Evolutionary conservation across 1,139 yeast species (phyloP), one percentile per base, ranked within the genome.

Genomic region (Debaryomycetaceae sp.): DNA sequence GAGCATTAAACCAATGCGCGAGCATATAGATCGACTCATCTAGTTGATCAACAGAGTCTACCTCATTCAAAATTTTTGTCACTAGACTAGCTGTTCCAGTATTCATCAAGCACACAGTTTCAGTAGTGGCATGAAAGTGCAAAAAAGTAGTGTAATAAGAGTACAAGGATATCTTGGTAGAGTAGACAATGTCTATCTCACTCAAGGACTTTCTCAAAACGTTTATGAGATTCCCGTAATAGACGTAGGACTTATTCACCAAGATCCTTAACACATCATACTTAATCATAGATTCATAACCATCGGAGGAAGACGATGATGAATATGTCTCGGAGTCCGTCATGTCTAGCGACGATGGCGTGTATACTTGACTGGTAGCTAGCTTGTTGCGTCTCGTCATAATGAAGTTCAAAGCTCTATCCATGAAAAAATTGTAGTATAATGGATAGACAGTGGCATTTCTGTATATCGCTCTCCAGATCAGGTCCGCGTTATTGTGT

Each of bases 81-180:
- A 69, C 48, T 22, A 72, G 53, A 2, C 71, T 59, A 0, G 72
- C 61, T 0, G 75, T 66, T 6, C 78, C 77, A 27, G 57, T 58
- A 39, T 62, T 59, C 55, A 72, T 58, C 33, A 71, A 55, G 37
- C 64, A 55, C 23, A 63, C 54, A 0, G 76, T 68, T 17, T 65
- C 63, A 22, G 65, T 56, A n/a, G 68, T 63, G 1, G 74, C 60
- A 46, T 65, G 66, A 13, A 60, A 52, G 39, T 70, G 68, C 37
- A 71, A 56, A 47, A 65, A 67, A 17, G 68, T 62, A 0, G 73
- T 60, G 66, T 73, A 70, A 1, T 72, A 63, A 1, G 74, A 61
- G 43, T 67, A 62, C 38, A 72, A 56, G 8, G 76, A 71, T 27
- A 72, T 65, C 37, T 65, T 62, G 3, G 74, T 65, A 2, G 76